Evolutionary conservation across 2,329 filamentous ascomycete species (phyloP).

Genomic region (Botryotinia narcissicola): DNA sequence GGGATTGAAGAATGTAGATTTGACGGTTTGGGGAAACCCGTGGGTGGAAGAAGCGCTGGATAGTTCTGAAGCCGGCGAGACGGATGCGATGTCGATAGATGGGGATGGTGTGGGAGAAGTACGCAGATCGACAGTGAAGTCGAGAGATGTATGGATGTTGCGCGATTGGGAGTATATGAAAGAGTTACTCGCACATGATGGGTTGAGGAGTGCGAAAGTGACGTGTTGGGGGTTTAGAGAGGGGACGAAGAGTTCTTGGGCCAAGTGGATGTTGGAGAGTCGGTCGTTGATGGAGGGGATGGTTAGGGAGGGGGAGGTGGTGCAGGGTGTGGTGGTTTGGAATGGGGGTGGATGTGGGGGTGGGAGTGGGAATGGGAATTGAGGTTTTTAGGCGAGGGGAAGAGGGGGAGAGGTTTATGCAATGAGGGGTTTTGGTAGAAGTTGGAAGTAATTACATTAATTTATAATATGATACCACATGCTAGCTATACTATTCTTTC

Average conservation of each 20-base stretch:
- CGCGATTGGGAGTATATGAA: conserved; percentile 31
- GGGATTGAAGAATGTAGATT: conserved; percentile 27
- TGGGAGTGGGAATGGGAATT: neutral
- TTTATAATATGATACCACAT: neutral
- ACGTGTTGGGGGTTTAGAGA: conserved; percentile 32
- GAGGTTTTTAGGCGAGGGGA: neutral
- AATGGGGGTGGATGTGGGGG: neutral
- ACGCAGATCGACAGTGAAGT: neutral
- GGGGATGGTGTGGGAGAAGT: neutral
- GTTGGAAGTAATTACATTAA: neutral
- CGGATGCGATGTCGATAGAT: neutral
- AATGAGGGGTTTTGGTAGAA: neutral
- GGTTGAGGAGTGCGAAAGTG: conserved; percentile 25
- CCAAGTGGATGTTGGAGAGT: conserved; percentile 32
- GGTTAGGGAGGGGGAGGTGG: conserved; percentile 28
- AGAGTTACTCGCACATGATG: conserved; percentile 24
- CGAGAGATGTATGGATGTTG: conserved; percentile 20
- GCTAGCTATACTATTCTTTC: no score
- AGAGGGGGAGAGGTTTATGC: neutral
- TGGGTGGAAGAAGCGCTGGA: neutral
- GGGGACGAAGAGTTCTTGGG: conserved; percentile 29
- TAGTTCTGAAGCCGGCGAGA: neutral
- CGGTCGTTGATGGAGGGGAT: conserved; percentile 30
- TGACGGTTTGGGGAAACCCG: conserved; percentile 32
- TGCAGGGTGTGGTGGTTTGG: conserved; percentile 25